Evolutionary conservation across 2,329 filamentous ascomycete species (phyloP), one percentile per base, ranked within the genome.

Genomic region (Curvularia sp.): DNA sequence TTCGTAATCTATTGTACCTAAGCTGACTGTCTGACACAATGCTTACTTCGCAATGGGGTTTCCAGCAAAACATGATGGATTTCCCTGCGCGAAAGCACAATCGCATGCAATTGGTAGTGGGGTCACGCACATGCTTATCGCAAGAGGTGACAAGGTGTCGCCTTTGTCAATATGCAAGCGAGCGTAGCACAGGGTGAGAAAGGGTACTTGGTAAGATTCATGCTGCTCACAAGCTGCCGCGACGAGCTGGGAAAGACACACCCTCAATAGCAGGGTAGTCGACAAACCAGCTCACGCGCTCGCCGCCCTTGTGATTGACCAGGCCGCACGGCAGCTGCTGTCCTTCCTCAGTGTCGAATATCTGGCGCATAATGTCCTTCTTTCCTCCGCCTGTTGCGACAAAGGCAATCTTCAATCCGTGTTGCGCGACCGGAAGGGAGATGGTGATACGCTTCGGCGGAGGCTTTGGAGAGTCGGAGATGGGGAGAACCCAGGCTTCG

Each of bases 241-340:
- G 88, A 73, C 90, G 72, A 28, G 71, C 85, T 24, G 93, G 92
- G 74, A 92, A 97, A 60, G 84, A 82, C 12, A 99, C 91, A 4
- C 92, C 93, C 72, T 97, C 89, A 12, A 96, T 88, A 47, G 95
- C 94, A 4, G 90, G 83, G 71, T 88, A 85, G 76, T 98, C 95
- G 43, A 93, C 92, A 76, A 99, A 98, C 95, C 95, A 99, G 80
- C 88, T 95, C 73, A 93, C 92, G 70, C 92, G 89, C 65, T 97
- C 93, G 44, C 91, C 92, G 3, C 87, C 89, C 42, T 86, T 87
- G 69, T 91, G 86, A 77, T 99, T 99, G 71, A 99, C 89, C 65
- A 98, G 82, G 1, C 91, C 88, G 75, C 93, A 97, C 1, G 95
- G 95, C 59, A 98, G 82, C 35, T 86, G 88, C 42, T 83, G 79